Evolutionary conservation across 2,329 filamentous ascomycete genomes (phyloP).

Genomic region (Aureobasidium musti): DNA sequence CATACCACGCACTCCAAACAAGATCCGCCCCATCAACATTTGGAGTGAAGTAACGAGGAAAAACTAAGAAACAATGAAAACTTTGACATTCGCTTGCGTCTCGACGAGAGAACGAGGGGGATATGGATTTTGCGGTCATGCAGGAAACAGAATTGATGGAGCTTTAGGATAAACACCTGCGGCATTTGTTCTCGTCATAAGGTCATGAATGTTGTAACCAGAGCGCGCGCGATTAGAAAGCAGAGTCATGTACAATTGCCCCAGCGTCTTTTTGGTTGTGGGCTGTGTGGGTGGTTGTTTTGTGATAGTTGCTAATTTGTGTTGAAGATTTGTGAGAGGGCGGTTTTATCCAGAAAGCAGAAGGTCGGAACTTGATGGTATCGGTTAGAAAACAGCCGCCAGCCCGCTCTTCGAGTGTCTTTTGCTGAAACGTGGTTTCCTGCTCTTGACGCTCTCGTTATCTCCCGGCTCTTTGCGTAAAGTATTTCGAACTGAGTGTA

Average conservation of each 20-base stretch:
- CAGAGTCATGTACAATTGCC: slow-evolving; percentile 23
- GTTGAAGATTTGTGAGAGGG: not conserved
- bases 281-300: not conserved
- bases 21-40: not conserved
- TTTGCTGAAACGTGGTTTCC: slow-evolving; percentile 74
- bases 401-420: slow-evolving; percentile 93
- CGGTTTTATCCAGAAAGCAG: slow-evolving; percentile 5
- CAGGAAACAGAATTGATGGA: slow-evolving; percentile 15
- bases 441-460: slow-evolving; percentile 57
- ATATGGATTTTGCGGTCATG: slow-evolving; percentile 19
- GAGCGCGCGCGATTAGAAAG: slow-evolving; percentile 4
- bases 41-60: not conserved
- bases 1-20: not conserved
- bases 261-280: not conserved
- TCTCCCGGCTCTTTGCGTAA: slow-evolving; percentile 50
- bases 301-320: slow-evolving; percentile 20
- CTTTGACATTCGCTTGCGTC: slow-evolving; percentile 23
- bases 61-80: not conserved
- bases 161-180: slow-evolving; percentile 14
- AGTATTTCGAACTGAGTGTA: slow-evolving; percentile 44
- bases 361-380: not conserved
- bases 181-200: slow-evolving; percentile 26
- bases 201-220: slow-evolving; percentile 22
- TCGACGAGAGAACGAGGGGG: not conserved
- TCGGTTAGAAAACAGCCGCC: slow-evolving; percentile 72